Conservation (phyloP, 306 rosid species). For the Delonix regia region DNA sequence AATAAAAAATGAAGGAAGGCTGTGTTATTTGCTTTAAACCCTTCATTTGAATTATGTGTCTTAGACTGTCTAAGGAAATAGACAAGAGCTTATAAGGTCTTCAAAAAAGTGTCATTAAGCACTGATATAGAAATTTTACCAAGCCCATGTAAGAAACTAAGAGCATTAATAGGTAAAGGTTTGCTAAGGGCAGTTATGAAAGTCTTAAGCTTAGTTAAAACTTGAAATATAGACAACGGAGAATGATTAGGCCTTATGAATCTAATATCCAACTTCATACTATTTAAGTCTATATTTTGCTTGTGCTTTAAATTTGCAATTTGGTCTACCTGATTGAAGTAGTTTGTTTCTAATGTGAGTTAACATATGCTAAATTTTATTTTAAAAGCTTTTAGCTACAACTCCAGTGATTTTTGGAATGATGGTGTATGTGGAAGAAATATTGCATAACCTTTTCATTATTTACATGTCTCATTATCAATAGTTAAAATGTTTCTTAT, state of each 20-base stretch:
- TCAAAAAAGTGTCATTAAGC: background rate
- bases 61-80: background rate
- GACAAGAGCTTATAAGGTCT: background rate
- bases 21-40: background rate
- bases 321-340: too few relatives aligned
- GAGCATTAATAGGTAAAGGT: conserved; percentile 3
- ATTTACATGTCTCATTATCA: conserved; percentile 31
- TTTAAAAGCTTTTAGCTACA: conserved; percentile 59
- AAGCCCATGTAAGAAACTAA: background rate
- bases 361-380: conserved; percentile 25
- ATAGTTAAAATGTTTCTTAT: too few relatives aligned
- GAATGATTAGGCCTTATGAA: conserved; percentile 15
- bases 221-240: background rate
- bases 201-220: background rate
- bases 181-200: conserved; percentile 7
- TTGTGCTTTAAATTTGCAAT: background rate
- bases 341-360: background rate
- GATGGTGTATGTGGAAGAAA: conserved; percentile 71
- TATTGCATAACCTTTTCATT: conserved; percentile 16
- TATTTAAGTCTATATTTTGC: background rate
- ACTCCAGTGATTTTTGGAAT: conserved; percentile 70
- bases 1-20: background rate
- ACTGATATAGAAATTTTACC: background rate
- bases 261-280: background rate
- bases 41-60: background rate